Conservation (phyloP, 208 protist genomes). For the Phytomonas francai region DNA sequence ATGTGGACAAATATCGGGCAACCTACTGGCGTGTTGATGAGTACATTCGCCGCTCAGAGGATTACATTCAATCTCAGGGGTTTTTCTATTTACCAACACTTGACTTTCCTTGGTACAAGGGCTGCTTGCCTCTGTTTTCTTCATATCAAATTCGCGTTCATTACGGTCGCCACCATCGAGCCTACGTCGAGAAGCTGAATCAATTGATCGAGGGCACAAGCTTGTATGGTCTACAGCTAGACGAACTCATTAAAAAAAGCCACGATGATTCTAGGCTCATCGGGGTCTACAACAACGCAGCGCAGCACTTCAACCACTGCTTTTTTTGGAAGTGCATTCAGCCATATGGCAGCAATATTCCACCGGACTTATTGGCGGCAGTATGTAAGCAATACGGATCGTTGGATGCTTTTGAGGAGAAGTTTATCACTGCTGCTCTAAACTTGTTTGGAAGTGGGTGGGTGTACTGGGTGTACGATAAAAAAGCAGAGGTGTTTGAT, state of each 20-base stretch:
- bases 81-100: slow-evolving; percentile 89
- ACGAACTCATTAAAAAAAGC: slow-evolving; percentile 72
- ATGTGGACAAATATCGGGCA: slow-evolving; percentile 71
- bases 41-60: slow-evolving; percentile 77
- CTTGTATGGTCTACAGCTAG: slow-evolving; percentile 72
- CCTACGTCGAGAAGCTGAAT: slow-evolving; percentile 89
- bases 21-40: slow-evolving; percentile 89
- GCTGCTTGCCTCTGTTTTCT: slow-evolving; percentile 79
- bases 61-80: slow-evolving; percentile 67
- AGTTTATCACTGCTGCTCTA: slow-evolving; percentile 61
- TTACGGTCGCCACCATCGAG: slow-evolving; percentile 84
- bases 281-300: slow-evolving; percentile 86
- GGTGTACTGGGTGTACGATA: slow-evolving; percentile 87
- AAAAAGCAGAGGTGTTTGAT: slow-evolving; percentile 47
- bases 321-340: slow-evolving; percentile 91
- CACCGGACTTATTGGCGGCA: slow-evolving; percentile 63
- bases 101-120: slow-evolving; percentile 88
- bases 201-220: slow-evolving; percentile 81
- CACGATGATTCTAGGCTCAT: slow-evolving; percentile 29
- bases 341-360: slow-evolving; percentile 86
- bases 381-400: slow-evolving; percentile 77
- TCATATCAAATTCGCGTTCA: slow-evolving; percentile 87
- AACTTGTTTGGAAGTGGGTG: slow-evolving; percentile 88
- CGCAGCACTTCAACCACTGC: slow-evolving; percentile 90
- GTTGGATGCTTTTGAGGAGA: slow-evolving; percentile 73